Evolutionary conservation across 2,329 filamentous ascomycete genomes (phyloP).

Genomic region (Magnaporthales sp.): DNA sequence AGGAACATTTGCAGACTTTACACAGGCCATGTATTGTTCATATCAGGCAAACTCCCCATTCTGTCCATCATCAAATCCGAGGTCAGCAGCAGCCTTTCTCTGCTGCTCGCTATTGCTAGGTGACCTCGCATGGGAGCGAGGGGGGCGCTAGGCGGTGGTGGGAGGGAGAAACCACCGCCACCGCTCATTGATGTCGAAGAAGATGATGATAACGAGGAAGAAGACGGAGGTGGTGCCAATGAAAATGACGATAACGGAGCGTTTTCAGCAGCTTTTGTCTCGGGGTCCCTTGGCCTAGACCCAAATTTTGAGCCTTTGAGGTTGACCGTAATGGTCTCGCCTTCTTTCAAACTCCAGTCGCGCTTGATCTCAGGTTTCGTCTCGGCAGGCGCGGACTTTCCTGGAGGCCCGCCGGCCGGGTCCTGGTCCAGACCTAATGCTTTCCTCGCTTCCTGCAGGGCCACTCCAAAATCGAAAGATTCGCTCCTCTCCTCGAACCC

Average conservation of each 20-base stretch:
- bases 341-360: conserved; percentile 81
- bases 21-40: background rate
- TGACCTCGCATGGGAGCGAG: conserved; percentile 32
- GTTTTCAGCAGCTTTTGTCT: conserved; percentile 18
- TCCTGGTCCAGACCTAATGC: conserved; percentile 53
- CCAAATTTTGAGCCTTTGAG: conserved; percentile 49
- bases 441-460: conserved; percentile 69
- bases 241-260: conserved; percentile 50
- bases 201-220: conserved; percentile 14
- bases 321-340: conserved; percentile 80
- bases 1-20: background rate
- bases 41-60: conserved; percentile 69
- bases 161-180: conserved; percentile 32
- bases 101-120: conserved; percentile 43
- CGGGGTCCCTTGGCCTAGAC: conserved; percentile 28
- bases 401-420: conserved; percentile 31
- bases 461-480: conserved; percentile 78
- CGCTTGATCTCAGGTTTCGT: conserved; percentile 45
- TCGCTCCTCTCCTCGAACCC: conserved; percentile 82
- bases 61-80: conserved; percentile 81
- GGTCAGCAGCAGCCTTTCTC: conserved; percentile 40
- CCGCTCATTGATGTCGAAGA: conserved; percentile 8
- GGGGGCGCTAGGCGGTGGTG: conserved; percentile 57
- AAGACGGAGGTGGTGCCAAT: conserved; percentile 59
- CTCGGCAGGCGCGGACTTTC: conserved; percentile 14